phyloP scores from a whole-genome alignment of 2,329 filamentous ascomycete species.

The Exophiala lecanii-corni region DNA sequence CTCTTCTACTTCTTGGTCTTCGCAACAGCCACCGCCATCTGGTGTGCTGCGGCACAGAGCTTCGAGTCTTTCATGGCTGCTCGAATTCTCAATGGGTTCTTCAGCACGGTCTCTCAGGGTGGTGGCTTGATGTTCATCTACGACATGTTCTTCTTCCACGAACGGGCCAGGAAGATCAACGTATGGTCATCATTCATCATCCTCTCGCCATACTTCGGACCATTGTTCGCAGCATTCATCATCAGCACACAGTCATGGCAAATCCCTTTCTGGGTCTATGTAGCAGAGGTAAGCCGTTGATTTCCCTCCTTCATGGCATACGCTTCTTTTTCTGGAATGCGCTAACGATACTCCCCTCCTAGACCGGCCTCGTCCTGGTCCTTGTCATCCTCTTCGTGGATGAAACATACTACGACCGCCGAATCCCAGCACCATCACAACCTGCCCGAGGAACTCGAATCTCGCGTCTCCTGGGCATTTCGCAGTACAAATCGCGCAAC shows the following conservation, averaged over 20 bases:
- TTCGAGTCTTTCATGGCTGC: constrained; percentile 41
- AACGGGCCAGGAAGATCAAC: constrained; percentile 39
- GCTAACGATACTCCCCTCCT: neutral
- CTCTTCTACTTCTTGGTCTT: constrained; percentile 37
- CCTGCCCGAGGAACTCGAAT: constrained; percentile 29
- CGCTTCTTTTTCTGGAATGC: no score
- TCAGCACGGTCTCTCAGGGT: constrained; percentile 39
- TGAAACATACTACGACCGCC: constrained; percentile 38
- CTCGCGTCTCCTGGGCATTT: constrained; percentile 29
- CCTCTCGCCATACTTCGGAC: constrained; percentile 29
- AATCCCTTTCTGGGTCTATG: constrained; percentile 35
- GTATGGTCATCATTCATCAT: constrained; percentile 37
- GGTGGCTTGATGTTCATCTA: constrained; percentile 43
- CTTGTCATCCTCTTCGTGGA: constrained; percentile 34
- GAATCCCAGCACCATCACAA: constrained; percentile 14
- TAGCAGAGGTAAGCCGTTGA: constrained; percentile 25
- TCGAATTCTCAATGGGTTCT: constrained; percentile 43
- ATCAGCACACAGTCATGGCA: constrained; percentile 34
- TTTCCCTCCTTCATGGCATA: neutral
- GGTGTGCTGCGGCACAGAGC: constrained; percentile 34
- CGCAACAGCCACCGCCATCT: constrained; percentile 36
- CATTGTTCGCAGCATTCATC: constrained; percentile 34
- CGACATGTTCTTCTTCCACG: constrained; percentile 40
- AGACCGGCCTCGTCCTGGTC: constrained; percentile 31
- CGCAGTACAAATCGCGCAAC: constrained; percentile 23